Conservation (phyloP, 805 yeast species). For the Blastobotrys parvus region DNA sequence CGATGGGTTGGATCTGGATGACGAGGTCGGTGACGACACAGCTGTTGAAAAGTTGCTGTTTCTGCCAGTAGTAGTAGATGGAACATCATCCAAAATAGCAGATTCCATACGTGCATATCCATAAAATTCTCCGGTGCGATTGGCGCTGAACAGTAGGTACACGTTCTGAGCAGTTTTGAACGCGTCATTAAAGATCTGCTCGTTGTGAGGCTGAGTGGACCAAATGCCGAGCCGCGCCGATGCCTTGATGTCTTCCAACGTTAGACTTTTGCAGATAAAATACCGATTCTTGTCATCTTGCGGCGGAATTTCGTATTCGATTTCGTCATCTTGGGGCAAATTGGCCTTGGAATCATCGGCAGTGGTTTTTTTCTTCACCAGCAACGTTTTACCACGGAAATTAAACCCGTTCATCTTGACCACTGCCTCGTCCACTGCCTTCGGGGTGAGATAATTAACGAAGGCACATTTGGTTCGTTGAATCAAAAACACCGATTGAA, state of each 20-base stretch:
- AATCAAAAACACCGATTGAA: constrained; percentile 32
- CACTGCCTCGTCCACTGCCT: constrained; percentile 27
- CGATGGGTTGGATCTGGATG: not conserved
- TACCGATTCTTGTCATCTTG: constrained; percentile 19
- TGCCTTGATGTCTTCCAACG: constrained; percentile 30
- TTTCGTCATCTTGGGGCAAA: not conserved
- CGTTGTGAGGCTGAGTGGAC: constrained; percentile 36
- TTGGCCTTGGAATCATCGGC: not conserved
- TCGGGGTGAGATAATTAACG: constrained; percentile 29
- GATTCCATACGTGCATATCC: constrained; percentile 33
- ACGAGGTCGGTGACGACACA: not conserved
- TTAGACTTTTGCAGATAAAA: constrained; percentile 34
- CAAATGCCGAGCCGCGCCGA: constrained; percentile 28
- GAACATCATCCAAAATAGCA: constrained; percentile 2
- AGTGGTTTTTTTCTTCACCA: constrained; percentile 14
- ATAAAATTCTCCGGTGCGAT: constrained; percentile 32
- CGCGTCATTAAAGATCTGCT: constrained; percentile 30
- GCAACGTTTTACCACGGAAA: constrained; percentile 26
- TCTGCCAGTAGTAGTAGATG: not conserved
- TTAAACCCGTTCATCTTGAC: constrained; percentile 18
- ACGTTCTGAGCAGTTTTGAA: constrained; percentile 28
- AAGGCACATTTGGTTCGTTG: constrained; percentile 36
- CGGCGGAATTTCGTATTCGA: not conserved
- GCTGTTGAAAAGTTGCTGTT: not conserved
- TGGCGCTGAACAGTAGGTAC: constrained; percentile 33